These are phyloP conservation scores for Talaromyces stipitatus DNA, from an alignment of 495 filamentous ascomycete genomes.

Conservation along the genomic window DNA sequence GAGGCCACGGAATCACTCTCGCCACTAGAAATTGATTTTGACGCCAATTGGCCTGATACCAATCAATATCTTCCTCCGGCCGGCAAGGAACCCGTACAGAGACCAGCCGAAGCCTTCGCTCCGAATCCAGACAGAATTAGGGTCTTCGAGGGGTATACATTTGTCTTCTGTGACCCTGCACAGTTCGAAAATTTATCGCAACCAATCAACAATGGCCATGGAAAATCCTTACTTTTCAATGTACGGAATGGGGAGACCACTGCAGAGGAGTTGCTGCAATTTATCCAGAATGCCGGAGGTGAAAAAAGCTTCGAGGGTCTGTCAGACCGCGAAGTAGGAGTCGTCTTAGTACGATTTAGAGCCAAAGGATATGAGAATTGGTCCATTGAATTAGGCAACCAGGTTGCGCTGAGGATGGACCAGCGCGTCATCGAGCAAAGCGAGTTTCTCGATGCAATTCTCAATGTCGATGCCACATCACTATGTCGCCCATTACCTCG, in stretches of 20 bases:
- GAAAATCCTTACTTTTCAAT: conserved; percentile 66
- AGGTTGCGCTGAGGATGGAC: conserved; percentile 61
- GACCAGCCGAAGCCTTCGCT: conserved; percentile 55
- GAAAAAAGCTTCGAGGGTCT: conserved; percentile 60
- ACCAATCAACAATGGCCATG: conserved; percentile 69
- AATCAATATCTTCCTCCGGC: conserved; percentile 62
- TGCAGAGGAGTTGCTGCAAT: conserved; percentile 68
- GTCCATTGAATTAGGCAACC: conserved; percentile 57
- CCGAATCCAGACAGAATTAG: conserved; percentile 58
- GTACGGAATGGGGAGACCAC: conserved; percentile 58
- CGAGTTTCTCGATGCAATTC: conserved; percentile 87
- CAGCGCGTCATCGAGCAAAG: conserved; percentile 83
- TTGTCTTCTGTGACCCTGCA: conserved; percentile 73
- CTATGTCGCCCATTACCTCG: conserved; percentile 55
- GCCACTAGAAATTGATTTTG: conserved; percentile 76
- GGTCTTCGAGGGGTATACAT: conserved; percentile 81
- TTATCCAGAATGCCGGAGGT: conserved; percentile 66
- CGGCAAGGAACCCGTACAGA: conserved; percentile 62
- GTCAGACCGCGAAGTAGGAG: conserved; percentile 55
- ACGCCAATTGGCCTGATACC: conserved; percentile 71
- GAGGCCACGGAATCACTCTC: conserved; percentile 49
- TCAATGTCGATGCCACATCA: conserved; percentile 63
- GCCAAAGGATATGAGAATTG: conserved; percentile 61
- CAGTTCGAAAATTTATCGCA: conserved; percentile 72
- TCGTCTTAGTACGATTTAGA: conserved; percentile 72